Base-by-base conservation (phyloP, 192 early-diverging fungal genomes). In the Mycoemilia scoparia region DNA sequence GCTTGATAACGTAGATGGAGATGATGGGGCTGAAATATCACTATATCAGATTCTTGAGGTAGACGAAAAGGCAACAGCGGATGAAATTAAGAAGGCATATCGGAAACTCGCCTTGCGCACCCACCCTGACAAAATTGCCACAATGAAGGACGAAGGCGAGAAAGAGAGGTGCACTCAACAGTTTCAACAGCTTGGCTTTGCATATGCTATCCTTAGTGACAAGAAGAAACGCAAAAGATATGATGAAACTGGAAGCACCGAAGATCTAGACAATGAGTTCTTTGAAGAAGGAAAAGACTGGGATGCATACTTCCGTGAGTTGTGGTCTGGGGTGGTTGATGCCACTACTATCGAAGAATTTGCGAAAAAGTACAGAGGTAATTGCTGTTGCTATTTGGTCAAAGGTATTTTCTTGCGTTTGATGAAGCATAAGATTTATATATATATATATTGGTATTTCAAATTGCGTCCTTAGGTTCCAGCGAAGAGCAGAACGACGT, bases 71-170 rank as follows among this genome's bases (percentile, higher is more conserved):
- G 90, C 90, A 5, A 79, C 73, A 10, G 60, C 68, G 16, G 70
- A 66, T 5, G 74, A 82, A 21, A 87, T 98, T 49, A 95, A 95
- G 51, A 87, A 85, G 48, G 85, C 78, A 5, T 96, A 96, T 69
- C 75, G 84, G 39, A 59, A 73, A 20, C 58, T 73, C 22, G 91
- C 88, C 2, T 62, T 87, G 7, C 74, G 74, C 36, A 86, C 64
- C 32, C 93, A 98, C 43, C 93, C 93, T 0, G 93, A 98, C 69
- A 95, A 95, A 52, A n/a, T n/a, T n/a, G n/a, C n/a, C n/a, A n/a
- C n/a, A n/a, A n/a, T n/a, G n/a, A n/a, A n/a, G n/a, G 14, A 20
- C 19, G 6, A 4, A 7, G 4, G 5, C 5, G 5, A 20, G 24
- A 12, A 28, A 27, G 17, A n/a, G n/a, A n/a, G n/a, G n/a, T n/a